Evolutionary conservation across 305 asterid species (phyloP), one percentile per base, ranked within the genome.

Genomic region (Coffea humblotiana): DNA sequence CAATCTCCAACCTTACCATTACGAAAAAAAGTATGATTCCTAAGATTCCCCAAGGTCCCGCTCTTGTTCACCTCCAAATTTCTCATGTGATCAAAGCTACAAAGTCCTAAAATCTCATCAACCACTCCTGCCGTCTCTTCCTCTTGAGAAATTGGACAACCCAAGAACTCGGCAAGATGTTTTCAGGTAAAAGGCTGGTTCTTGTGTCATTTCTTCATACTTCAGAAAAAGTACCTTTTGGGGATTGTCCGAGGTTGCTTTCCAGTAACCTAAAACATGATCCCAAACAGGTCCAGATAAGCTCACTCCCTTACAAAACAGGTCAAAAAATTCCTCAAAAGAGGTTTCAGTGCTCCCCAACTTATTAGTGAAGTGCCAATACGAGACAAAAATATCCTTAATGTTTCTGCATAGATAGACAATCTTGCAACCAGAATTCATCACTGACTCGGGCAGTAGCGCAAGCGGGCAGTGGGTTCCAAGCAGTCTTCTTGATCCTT

Each of bases 21-120:
- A 18, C 79, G 72, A 43, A 84, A 84, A 18, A 66, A 75, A 0
- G 43, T 27, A 0, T 43, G 10, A 12, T 25, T n/a, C 0, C 5
- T 51, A 2, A 0, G 35, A 0, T 7, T 5, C 75, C 60, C 0
- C 2, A n/a, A 40, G 74, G 18, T 68, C 49, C 83, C 82, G 0
- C 40, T 74, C 75, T 45, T 66, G 64, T 82, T 82, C 48, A 85
- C 78, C 43, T 82, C 88, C 82, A 85, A 21, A 14, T 74, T 79
- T 9, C 83, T 77, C 78, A 85, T 40, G 14, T 77, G 76, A 12
- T 80, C 78, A 63, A 85, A 82, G 72, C 85, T 79, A 54, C 84
- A 82, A 12, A 79, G 54, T 54, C 32, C 64, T 25, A 77, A 2
- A 3, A 85, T 82, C 18, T 79, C 82, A 9, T 74, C 84, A 1